A percentile compares a stretch with the other conserved stretches of the same genome.
phyloP scores from a whole-genome alignment of 1,284 basidiomycete species.

The Sporisorium iseilematis-ciliati region DNA sequence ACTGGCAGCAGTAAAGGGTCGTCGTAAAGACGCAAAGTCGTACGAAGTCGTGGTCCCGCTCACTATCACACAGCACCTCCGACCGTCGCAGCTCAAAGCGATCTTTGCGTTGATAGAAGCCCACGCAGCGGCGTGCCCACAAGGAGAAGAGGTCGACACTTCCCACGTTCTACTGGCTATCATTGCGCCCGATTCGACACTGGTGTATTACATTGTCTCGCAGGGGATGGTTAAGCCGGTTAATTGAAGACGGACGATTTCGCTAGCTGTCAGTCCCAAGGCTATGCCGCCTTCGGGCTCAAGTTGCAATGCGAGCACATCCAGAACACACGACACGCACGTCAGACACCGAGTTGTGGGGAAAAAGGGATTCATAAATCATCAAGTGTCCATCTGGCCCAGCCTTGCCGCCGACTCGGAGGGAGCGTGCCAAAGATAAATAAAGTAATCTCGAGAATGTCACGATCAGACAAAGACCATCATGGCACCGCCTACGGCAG shows the following conservation, averaged over 20 bases:
- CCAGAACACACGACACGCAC: slow-evolving; percentile 1
- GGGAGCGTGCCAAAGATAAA: background rate
- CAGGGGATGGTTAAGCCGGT: slow-evolving; percentile 66
- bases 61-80: slow-evolving; percentile 38
- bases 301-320: background rate
- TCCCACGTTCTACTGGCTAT: slow-evolving; percentile 60
- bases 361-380: background rate
- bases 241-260: slow-evolving; percentile 35
- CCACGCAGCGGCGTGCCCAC: slow-evolving; percentile 16
- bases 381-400: background rate
- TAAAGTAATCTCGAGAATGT: background rate
- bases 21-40: slow-evolving; percentile 40
- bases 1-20: slow-evolving; percentile 36
- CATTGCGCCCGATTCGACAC: slow-evolving; percentile 62
- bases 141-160: slow-evolving; percentile 23
- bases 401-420: too few species aligned
- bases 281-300: background rate
- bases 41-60: slow-evolving; percentile 43
- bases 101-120: slow-evolving; percentile 40
- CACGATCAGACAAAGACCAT: slow-evolving; percentile 24
- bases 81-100: slow-evolving; percentile 23
- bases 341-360: background rate
- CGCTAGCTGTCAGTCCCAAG: too few species aligned
- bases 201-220: slow-evolving; percentile 66
- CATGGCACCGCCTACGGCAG: slow-evolving; percentile 25